Evolutionary conservation across 2,329 filamentous ascomycete genomes (phyloP).

Genomic region (Xylariales sp.): DNA sequence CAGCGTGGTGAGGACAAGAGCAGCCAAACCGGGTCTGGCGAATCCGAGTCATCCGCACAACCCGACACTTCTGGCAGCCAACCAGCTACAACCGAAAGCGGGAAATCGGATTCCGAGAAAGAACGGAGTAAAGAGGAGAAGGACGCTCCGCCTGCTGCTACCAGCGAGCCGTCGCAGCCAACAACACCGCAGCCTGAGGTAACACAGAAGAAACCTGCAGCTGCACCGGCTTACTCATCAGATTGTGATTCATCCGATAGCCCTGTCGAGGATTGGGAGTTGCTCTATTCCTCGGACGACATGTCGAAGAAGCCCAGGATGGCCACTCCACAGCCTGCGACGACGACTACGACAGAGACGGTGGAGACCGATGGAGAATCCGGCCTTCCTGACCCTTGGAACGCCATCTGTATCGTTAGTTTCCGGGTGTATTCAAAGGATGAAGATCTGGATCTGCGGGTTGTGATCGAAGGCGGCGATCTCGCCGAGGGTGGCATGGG

Average conservation of each 20-base stretch:
- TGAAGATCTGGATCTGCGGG: constrained; percentile 62
- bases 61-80: constrained; percentile 32
- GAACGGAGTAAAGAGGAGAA: constrained; percentile 21
- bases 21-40: constrained; percentile 41
- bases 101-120: constrained; percentile 27
- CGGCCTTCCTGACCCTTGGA: constrained; percentile 54
- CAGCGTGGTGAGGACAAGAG: constrained; percentile 45
- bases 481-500: constrained; percentile 68
- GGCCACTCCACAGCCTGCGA: constrained; percentile 43
- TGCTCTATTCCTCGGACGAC: constrained; percentile 69
- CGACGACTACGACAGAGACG: constrained; percentile 42
- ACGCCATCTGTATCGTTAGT: constrained; percentile 56
- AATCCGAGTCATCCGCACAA: constrained; percentile 34
- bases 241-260: constrained; percentile 69
- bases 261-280: constrained; percentile 69
- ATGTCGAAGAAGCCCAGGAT: constrained; percentile 63
- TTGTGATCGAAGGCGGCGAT: constrained; percentile 66
- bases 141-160: constrained; percentile 14
- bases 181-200: constrained; percentile 1
- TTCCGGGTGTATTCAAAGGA: constrained; percentile 59
- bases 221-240: constrained; percentile 53
- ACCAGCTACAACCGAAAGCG: constrained; percentile 24
- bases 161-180: constrained; percentile 17
- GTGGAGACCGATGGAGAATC: constrained; percentile 57
- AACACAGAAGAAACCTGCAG: constrained; percentile 20